phyloP scores from a whole-genome alignment of 2,329 filamentous ascomycete species.

The Exserohilum rostratum region DNA sequence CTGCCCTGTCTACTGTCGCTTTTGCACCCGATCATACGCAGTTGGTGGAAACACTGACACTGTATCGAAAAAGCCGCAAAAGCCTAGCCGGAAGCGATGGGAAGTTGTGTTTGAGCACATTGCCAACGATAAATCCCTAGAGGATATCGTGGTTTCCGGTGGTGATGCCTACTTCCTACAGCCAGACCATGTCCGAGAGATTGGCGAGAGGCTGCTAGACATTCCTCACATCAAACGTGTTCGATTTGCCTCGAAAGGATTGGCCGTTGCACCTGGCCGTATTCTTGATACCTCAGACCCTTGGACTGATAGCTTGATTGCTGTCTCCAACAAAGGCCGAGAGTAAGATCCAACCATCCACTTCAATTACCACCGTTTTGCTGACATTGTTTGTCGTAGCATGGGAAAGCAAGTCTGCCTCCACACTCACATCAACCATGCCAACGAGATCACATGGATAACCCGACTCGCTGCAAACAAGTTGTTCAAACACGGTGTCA shows the following conservation, averaged over 20 bases:
- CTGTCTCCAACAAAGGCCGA: slow-evolving; percentile 58
- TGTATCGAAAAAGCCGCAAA: slow-evolving; percentile 50
- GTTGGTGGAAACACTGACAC: slow-evolving; percentile 62
- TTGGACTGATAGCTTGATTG: slow-evolving; percentile 62
- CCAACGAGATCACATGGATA: slow-evolving; percentile 67
- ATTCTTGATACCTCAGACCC: slow-evolving; percentile 59
- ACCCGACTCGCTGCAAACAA: slow-evolving; percentile 59
- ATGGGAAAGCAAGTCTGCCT: slow-evolving; percentile 65
- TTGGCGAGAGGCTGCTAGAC: slow-evolving; percentile 60
- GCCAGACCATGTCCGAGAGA: slow-evolving; percentile 58
- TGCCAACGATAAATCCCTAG: slow-evolving; percentile 54
- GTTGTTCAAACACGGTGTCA: slow-evolving; percentile 59
- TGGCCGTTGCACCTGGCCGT: slow-evolving; percentile 64
- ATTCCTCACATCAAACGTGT: slow-evolving; percentile 66
- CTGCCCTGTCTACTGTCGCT: slow-evolving; percentile 68
- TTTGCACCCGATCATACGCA: slow-evolving; percentile 66
- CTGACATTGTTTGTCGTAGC: slow-evolving; percentile 2
- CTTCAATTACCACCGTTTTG: background rate
- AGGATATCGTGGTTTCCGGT: slow-evolving; percentile 68
- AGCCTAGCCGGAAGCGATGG: slow-evolving; percentile 57
- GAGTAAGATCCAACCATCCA: slow-evolving; percentile 19
- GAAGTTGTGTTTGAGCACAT: slow-evolving; percentile 65
- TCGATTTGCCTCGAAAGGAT: slow-evolving; percentile 67
- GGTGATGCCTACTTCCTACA: slow-evolving; percentile 66
- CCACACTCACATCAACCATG: slow-evolving; percentile 71